Evolutionary conservation across 2,329 filamentous ascomycete species (phyloP).

Genomic region (Lecanosticta acicola): DNA sequence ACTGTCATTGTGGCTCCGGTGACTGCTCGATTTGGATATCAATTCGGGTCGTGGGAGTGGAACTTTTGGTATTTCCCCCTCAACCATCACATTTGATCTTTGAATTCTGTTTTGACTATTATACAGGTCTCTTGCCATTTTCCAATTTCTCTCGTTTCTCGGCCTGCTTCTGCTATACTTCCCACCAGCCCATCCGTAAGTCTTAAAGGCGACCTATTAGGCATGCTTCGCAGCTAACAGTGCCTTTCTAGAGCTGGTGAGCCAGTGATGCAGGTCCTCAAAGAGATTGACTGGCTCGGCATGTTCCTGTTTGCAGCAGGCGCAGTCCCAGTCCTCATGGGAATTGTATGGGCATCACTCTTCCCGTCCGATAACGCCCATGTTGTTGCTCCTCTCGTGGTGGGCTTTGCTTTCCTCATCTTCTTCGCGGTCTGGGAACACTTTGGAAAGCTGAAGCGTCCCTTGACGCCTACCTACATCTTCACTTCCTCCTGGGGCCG

Average conservation of each 20-base stretch:
- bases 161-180: constrained; percentile 41
- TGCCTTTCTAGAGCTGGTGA: constrained; percentile 15
- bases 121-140: constrained; percentile 41
- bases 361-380: constrained; percentile 24
- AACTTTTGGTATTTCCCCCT: not conserved
- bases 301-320: constrained; percentile 30
- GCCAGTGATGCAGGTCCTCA: constrained; percentile 22
- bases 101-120: too few relatives aligned
- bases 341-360: constrained; percentile 33
- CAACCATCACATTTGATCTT: too few relatives aligned
- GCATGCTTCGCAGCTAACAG: not conserved
- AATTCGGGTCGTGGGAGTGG: constrained; percentile 36
- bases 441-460: constrained; percentile 26
- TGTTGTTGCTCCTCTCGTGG: constrained; percentile 32
- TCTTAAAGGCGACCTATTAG: not conserved
- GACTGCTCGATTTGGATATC: constrained; percentile 40
- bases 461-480: constrained; percentile 41
- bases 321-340: constrained; percentile 28
- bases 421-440: constrained; percentile 33
- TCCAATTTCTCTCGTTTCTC: constrained; percentile 41
- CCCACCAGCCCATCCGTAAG: constrained; percentile 37
- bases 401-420: constrained; percentile 29
- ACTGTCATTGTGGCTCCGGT: constrained; percentile 45
- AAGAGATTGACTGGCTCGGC: constrained; percentile 31
- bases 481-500: constrained; percentile 43